phyloP scores from a whole-genome alignment of 1,284 basidiomycete species.

The Dichomitus squalens region DNA sequence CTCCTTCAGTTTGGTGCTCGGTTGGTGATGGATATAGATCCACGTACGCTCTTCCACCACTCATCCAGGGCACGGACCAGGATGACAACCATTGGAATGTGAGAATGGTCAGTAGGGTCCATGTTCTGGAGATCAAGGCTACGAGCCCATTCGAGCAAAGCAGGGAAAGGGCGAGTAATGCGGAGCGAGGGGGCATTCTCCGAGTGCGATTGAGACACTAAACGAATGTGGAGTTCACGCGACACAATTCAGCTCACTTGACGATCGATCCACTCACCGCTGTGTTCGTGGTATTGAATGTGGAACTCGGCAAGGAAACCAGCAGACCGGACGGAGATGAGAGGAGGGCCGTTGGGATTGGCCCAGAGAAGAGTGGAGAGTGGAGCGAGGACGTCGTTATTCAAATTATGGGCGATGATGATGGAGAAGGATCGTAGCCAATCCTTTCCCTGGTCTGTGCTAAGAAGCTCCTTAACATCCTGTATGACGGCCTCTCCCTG shows the following conservation, averaged over 20 bases:
- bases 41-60: slow-evolving; percentile 73
- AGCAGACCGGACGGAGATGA: slow-evolving; percentile 79
- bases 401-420: slow-evolving; percentile 84
- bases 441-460: slow-evolving; percentile 43
- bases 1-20: not conserved
- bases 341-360: slow-evolving; percentile 55
- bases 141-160: slow-evolving; percentile 73
- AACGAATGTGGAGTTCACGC: not conserved
- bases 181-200: slow-evolving; percentile 76
- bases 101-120: slow-evolving; percentile 85
- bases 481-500: slow-evolving; percentile 68
- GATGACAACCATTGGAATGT: slow-evolving; percentile 87
- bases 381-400: slow-evolving; percentile 53
- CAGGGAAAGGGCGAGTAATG: slow-evolving; percentile 88
- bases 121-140: slow-evolving; percentile 72
- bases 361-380: slow-evolving; percentile 75
- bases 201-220: slow-evolving; percentile 33
- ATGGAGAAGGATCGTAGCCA: slow-evolving; percentile 60
- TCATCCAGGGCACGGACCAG: slow-evolving; percentile 81
- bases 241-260: not conserved
- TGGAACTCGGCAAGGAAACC: slow-evolving; percentile 90
- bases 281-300: slow-evolving; percentile 86
- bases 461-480: slow-evolving; percentile 59
- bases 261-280: slow-evolving; percentile 52
- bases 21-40: not conserved